A percentile compares a stretch with the other conserved stretches of the same genome.
phyloP scores from a whole-genome alignment of 2,329 filamentous ascomycete species.

The Hypoxylon sp. region DNA sequence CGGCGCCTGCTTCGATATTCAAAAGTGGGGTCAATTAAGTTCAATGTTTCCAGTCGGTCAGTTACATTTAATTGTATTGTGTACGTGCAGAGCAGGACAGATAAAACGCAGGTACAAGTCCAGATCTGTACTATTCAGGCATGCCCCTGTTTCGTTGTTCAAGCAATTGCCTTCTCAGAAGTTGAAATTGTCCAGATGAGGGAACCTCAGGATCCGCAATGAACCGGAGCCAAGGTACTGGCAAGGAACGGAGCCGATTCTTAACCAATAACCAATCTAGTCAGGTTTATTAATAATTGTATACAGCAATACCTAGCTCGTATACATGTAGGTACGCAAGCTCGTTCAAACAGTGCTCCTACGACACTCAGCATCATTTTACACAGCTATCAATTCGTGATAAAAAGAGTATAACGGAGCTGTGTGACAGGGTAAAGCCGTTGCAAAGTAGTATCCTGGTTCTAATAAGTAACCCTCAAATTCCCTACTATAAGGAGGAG shows the following conservation, averaged over 20 bases:
- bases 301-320: not conserved
- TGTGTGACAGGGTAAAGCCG: constrained; percentile 5
- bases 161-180: constrained; percentile 3
- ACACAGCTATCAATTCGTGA: constrained; percentile 3
- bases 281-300: constrained; percentile 21
- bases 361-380: constrained; percentile 4
- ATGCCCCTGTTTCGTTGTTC: not conserved
- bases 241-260: not conserved
- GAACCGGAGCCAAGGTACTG: not conserved
- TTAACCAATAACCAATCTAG: constrained; percentile 17
- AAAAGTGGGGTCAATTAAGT: constrained; percentile 23
- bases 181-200: constrained; percentile 10
- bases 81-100: not conserved
- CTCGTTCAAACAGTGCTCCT: not conserved
- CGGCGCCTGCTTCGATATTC: constrained; percentile 7
- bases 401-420: constrained; percentile 1
- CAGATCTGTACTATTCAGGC: not conserved
- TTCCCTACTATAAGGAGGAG: constrained; percentile 10
- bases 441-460: constrained; percentile 19
- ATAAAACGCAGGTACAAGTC: constrained; percentile 11
- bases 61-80: constrained; percentile 4
- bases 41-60: constrained; percentile 1
- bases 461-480: constrained; percentile 29
- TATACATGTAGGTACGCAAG: not conserved
- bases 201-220: constrained; percentile 1